These are phyloP conservation scores for Collybia sp. DNA, from an alignment of 768 basidiomycete species.

Conservation along the genomic window DNA sequence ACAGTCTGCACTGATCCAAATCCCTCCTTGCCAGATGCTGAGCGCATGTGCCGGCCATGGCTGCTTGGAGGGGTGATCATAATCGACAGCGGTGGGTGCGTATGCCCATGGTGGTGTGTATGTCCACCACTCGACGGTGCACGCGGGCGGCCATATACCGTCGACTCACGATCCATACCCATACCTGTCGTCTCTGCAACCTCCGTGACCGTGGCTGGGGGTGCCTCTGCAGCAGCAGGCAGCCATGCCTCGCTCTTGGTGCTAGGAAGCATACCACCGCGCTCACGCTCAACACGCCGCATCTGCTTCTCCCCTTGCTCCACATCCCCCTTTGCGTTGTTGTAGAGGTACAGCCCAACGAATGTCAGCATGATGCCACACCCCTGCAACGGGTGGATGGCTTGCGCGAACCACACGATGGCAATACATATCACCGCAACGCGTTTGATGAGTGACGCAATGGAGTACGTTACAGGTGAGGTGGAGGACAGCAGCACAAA, in stretches of 20 bases:
- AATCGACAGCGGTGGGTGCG: conserved; percentile 7
- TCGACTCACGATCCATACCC: conserved; percentile 28
- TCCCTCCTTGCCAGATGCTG: conserved; percentile 6
- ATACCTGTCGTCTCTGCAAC: conserved; percentile 24
- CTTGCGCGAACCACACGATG: conserved; percentile 93
- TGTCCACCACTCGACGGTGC: conserved; percentile 23
- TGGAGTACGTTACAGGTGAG: conserved; percentile 97
- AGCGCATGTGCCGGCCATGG: conserved; percentile 11
- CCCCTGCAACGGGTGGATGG: conserved; percentile 78
- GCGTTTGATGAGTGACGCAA: conserved; percentile 96
- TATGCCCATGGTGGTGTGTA: conserved; percentile 15
- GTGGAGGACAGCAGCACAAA: conserved; percentile 95
- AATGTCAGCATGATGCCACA: conserved; percentile 91
- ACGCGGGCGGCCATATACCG: conserved; percentile 30
- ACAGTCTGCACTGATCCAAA: neutral
- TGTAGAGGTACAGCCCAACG: conserved; percentile 91
- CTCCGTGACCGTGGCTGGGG: conserved; percentile 20
- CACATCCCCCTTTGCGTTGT: conserved; percentile 88
- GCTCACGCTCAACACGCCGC: conserved; percentile 68
- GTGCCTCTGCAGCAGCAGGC: conserved; percentile 36
- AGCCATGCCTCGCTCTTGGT: conserved; percentile 57
- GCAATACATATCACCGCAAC: conserved; percentile 98
- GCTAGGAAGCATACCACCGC: conserved; percentile 64
- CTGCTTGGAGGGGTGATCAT: conserved; percentile 5
- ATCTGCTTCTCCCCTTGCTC: conserved; percentile 90